A percentile compares a stretch with the other conserved stretches of the same genome.
Conservation (phyloP, 306 rosid species). For the Cucurbita pepo region DNA sequence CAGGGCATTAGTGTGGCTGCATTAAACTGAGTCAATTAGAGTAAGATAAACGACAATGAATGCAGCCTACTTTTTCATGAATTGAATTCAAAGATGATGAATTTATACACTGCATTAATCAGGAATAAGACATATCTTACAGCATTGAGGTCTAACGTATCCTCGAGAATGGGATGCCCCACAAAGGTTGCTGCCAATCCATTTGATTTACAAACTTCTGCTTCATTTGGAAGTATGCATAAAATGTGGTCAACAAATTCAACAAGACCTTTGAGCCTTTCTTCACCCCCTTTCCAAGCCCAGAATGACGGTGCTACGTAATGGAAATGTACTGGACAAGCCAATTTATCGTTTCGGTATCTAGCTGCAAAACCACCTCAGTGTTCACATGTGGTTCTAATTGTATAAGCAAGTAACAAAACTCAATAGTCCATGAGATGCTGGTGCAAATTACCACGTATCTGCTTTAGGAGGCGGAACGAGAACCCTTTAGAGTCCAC, state of each 20-base stretch:
- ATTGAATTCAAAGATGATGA: background rate
- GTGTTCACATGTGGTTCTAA: constrained; percentile 19
- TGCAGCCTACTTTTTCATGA: background rate
- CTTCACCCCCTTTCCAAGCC: constrained; percentile 99
- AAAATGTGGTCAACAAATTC: constrained; percentile 69
- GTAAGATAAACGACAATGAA: background rate
- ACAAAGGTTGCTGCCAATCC: constrained; percentile 80
- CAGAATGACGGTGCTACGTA: constrained; percentile 88
- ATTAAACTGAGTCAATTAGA: constrained; percentile 2
- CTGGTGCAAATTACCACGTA: constrained; percentile 47
- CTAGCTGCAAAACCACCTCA: constrained; percentile 67
- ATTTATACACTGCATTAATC: background rate
- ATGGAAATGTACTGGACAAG: constrained; percentile 58
- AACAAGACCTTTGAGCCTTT: constrained; percentile 53
- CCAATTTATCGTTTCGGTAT: constrained; percentile 19
- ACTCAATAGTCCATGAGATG: constrained; percentile 13
- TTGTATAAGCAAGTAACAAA: constrained; percentile 9
- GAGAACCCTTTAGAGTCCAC: constrained; percentile 84
- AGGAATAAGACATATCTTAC: constrained; percentile 22
- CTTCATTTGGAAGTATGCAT: constrained; percentile 90
- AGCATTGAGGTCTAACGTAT: constrained; percentile 33
- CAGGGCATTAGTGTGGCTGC: constrained; percentile 6
- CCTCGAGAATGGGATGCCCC: constrained; percentile 83
- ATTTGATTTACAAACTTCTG: constrained; percentile 52
- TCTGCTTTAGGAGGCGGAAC: constrained; percentile 62